Evolutionary conservation across 495 filamentous ascomycete species (phyloP), one percentile per base, ranked within the genome.

Genomic region (Clohesyomyces aquaticus): DNA sequence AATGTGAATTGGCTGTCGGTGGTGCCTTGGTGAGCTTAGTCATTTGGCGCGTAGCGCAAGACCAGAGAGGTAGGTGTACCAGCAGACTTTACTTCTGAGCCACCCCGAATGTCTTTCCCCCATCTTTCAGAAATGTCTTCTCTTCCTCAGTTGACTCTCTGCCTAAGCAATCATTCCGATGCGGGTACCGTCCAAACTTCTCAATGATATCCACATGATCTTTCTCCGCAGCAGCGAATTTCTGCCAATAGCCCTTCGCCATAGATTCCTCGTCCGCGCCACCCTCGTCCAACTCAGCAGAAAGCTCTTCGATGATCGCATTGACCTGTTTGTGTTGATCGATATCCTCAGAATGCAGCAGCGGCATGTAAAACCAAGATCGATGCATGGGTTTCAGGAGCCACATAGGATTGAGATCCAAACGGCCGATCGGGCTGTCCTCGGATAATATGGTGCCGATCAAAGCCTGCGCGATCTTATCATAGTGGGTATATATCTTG

Each of bases 401-500:
- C 63, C 58, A 70, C 10, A 38, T 48, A 1, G 66, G 66, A 25
- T 69, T 53, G 3, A 67, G 28, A 26, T 71, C 69, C 16, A 49
- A 43, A 22, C 69, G 66, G 11, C 8, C 25, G 11, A 64, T 50
- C 1, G 60, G 48, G 22, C 49, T 22, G 29, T 65, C 46, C 6
- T 32, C n/a, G 3, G 49, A 55, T 10, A 66, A 32, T 22, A 68
- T 19, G 22, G 35, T 16, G 9, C 12, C 14, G 11, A 59, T 27
- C 2, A 71, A 22, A 3, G 69, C 35, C 11, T 62, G 56, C 0
- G 80, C 71, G 22, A 82, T 70, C 0, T 74, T 76, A 59, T 82
- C 80, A 50, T 81, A 81, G 61, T 80, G 77, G 0, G 46, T 68
- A 63, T 79, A 82, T 16, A 81, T 72, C 10, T 72, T 50, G 0